Percentiles rank a stretch among this genome's conserved stretches.
Conservation (phyloP, 345 rosid genomes). For the Bretschneidera sinensis region DNA sequence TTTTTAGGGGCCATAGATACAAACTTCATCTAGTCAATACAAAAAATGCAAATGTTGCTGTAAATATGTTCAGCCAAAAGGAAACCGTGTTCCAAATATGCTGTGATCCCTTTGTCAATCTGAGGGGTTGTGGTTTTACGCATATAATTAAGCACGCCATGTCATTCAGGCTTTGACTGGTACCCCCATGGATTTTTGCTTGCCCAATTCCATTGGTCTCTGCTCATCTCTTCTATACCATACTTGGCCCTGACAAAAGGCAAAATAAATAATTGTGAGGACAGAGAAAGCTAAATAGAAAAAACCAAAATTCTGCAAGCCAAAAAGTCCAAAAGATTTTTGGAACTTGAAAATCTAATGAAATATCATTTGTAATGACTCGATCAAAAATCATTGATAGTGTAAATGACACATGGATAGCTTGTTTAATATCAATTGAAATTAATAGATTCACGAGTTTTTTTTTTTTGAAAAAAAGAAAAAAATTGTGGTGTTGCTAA, state of each 20-base stretch:
- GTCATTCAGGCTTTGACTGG: slow-evolving; percentile 42
- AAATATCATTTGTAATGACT: no score
- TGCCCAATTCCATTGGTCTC: slow-evolving; percentile 97
- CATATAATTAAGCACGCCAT: neutral
- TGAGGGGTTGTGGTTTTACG: slow-evolving; percentile 1
- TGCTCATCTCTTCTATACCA: slow-evolving; percentile 88
- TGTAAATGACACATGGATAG: no score
- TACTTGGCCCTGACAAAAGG: slow-evolving; percentile 69
- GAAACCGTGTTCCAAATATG: neutral
- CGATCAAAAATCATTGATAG: no score
- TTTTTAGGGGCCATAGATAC: neutral
- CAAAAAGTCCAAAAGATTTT: neutral
- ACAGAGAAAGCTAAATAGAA: neutral
- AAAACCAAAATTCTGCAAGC: neutral
- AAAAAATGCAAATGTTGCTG: no score
- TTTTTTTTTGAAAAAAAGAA: no score
- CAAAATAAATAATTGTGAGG: neutral
- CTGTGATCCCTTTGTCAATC: neutral
- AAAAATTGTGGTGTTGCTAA: no score
- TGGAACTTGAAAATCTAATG: no score
- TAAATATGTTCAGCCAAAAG: neutral
- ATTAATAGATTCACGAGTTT: no score
- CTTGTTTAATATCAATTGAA: no score
- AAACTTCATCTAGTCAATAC: neutral
- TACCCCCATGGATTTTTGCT: slow-evolving; percentile 84